Percentiles rank a stretch among this genome's conserved stretches.
Evolutionary conservation across 2,329 filamentous ascomycete species (phyloP).

Genomic region (Diaporthe amygdali): DNA sequence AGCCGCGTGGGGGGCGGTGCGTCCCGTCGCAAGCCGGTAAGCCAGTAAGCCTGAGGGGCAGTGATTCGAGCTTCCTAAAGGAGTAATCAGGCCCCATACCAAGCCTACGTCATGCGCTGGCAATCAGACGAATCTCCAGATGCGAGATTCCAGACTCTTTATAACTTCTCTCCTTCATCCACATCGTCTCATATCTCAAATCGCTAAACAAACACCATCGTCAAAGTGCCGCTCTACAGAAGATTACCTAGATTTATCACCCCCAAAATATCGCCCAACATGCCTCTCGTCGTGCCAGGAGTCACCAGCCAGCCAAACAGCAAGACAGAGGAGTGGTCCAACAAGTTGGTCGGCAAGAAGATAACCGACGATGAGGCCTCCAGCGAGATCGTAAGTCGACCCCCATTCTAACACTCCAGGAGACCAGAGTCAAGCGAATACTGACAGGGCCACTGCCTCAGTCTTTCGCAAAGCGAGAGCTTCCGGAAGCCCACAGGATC

Average conservation of each 20-base stretch:
- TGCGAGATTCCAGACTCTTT: neutral
- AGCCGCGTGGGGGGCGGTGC: too few species aligned
- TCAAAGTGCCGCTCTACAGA: neutral
- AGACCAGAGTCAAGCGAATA: neutral
- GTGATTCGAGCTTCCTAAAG: neutral
- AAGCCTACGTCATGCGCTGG: conserved; percentile 21
- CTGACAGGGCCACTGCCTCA: conserved; percentile 33
- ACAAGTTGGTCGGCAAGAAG: conserved; percentile 69
- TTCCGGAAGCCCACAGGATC: conserved; percentile 61
- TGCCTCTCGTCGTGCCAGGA: conserved; percentile 71
- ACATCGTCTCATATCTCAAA: neutral
- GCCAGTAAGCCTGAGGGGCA: too few species aligned
- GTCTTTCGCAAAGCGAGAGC: conserved; percentile 65
- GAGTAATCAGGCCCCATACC: neutral
- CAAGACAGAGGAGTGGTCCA: conserved; percentile 63
- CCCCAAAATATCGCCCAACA: conserved; percentile 40
- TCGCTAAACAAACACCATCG: neutral
- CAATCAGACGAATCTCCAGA: neutral
- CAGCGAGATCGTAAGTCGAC: conserved; percentile 56
- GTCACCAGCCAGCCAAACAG: conserved; percentile 51
- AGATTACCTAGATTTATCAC: neutral
- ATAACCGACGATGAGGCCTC: conserved; percentile 52
- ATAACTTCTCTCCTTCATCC: neutral
- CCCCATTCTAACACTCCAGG: too few species aligned
- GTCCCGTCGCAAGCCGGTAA: too few species aligned